Evolutionary conservation across 345 rosid genomes (phyloP).

Genomic region (Syzygium grande): DNA sequence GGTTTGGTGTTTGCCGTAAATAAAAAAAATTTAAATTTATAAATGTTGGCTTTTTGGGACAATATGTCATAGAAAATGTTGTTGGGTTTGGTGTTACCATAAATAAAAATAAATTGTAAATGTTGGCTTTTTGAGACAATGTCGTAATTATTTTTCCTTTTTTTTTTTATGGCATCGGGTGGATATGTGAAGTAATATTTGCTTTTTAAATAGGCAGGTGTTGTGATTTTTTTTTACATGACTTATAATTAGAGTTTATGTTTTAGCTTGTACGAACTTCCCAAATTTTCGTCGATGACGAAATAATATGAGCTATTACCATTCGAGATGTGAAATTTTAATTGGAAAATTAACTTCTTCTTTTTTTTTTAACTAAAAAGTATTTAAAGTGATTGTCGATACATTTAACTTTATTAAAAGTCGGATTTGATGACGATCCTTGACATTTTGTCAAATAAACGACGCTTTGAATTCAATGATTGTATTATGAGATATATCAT

Average conservation of each 20-base stretch:
- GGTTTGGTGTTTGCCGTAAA: background rate
- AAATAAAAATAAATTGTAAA: background rate
- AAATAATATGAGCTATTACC: background rate
- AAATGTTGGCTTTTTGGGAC: background rate
- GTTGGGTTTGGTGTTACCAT: background rate
- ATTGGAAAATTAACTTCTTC: background rate
- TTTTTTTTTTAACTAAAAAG: fast-evolving
- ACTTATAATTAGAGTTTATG: background rate
- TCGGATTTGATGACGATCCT: fast-evolving
- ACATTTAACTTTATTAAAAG: background rate
- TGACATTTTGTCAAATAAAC: background rate
- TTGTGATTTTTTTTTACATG: background rate
- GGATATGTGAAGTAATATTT: background rate
- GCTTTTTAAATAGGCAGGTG: too few relatives aligned
- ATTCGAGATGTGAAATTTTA: background rate
- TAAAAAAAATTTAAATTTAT: background rate
- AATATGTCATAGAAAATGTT: background rate
- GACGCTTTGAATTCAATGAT: fast-evolving
- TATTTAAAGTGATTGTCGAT: background rate
- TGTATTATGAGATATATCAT: background rate
- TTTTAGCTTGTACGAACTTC: background rate
- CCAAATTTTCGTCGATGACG: background rate
- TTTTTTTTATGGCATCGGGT: background rate
- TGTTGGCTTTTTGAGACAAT: background rate
- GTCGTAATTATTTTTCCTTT: background rate